Evolutionary conservation across 1,284 basidiomycete genomes (phyloP), one percentile per base, ranked within the genome.

Genomic region (Hemileia vastatrix): DNA sequence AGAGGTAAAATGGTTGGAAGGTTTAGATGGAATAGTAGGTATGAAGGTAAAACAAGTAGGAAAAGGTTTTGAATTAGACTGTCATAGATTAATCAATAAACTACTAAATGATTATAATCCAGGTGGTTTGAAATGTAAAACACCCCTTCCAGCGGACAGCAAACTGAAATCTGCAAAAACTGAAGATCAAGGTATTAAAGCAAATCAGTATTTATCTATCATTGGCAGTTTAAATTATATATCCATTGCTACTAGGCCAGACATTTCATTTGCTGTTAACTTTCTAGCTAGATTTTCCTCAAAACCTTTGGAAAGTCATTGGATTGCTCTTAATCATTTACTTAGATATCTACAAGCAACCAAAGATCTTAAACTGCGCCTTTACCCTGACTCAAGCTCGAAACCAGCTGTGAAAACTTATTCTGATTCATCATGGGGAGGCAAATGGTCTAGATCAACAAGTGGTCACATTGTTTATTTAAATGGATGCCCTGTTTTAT

Each of bases 1-100:
- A 27, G 21, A 9, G 1, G 40, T 51, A 8, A 58, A 58, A 27
- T 52, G 49, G 49, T n/a, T 18, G 13, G 1, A 1, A 4, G 23
- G 13, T 4, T 23, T 59, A 9, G 49, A 51, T 21, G 57, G 57
- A n/a, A n/a, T n/a, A n/a, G n/a, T n/a, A n/a, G n/a, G n/a, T n/a
- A n/a, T n/a, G n/a, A n/a, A n/a, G n/a, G n/a, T n/a, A n/a, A n/a
- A n/a, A n/a, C n/a, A n/a, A n/a, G n/a, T n/a, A n/a, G n/a, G n/a
- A n/a, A n/a, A n/a, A n/a, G n/a, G n/a, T n/a, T 0, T 2, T 58
- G 5, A 24, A 33, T 15, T 13, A 33, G 3, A 58, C 43, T 11
- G 48, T 58, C 27, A 27, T 0, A 40, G n/a, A n/a, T 15, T 56
- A 23, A 44, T 47, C 11, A 15, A 44, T 11, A 43, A 45, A 8